These are phyloP conservation scores for Lentinula boryana DNA, from an alignment of 768 basidiomycete genomes.

Conservation along the genomic window DNA sequence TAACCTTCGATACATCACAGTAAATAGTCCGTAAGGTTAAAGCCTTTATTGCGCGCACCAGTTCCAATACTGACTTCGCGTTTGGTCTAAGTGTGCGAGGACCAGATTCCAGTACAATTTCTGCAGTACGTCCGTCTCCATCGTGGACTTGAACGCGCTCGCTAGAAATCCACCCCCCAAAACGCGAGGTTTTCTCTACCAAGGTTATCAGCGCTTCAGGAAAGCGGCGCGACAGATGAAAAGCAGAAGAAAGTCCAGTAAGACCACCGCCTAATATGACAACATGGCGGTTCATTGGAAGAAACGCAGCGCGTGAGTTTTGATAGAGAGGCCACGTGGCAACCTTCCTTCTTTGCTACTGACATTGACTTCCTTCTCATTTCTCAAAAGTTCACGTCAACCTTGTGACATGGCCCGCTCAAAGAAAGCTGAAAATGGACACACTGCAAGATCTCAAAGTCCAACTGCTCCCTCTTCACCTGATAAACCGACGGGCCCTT, in stretches of 20 bases:
- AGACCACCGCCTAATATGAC: conserved; percentile 78
- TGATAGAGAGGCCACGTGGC: not conserved
- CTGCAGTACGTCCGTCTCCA: conserved; percentile 19
- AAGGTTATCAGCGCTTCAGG: conserved; percentile 56
- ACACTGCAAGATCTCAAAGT: conserved; percentile 3
- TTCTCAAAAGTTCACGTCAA: not conserved
- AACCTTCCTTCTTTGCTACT: not conserved
- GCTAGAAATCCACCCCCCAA: conserved; percentile 87
- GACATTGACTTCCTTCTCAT: not conserved
- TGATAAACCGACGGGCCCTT: conserved; percentile 49
- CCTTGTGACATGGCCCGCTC: conserved; percentile 8
- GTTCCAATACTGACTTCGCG: conserved; percentile 64
- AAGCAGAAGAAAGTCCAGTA: conserved; percentile 77
- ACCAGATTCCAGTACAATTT: conserved; percentile 75
- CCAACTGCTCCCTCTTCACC: conserved; percentile 18
- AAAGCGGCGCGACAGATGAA: conserved; percentile 65
- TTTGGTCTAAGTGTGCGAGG: conserved; percentile 83
- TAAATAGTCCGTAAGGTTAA: not conserved
- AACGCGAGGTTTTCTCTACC: conserved; percentile 53
- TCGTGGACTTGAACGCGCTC: conserved; percentile 41
- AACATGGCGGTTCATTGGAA: conserved; percentile 27
- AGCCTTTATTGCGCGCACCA: conserved; percentile 45
- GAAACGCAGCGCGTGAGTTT: not conserved
- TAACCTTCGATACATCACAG: conserved; percentile 25
- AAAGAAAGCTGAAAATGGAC: conserved; percentile 10